phyloP scores from a whole-genome alignment of 345 rosid genomes.

The Cardiospermum halicacabum region DNA sequence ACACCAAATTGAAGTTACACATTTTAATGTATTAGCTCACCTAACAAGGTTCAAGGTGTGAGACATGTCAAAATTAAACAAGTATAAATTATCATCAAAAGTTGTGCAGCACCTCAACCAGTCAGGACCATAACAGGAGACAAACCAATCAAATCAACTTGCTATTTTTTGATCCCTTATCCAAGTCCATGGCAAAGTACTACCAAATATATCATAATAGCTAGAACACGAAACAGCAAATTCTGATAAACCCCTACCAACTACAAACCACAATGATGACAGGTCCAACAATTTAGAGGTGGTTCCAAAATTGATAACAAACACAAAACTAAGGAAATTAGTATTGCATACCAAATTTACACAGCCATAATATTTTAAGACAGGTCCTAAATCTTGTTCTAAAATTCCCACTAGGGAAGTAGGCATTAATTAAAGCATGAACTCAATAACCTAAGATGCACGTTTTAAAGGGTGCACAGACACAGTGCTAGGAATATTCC shows the following conservation, averaged over 20 bases:
- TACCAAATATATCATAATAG: not conserved
- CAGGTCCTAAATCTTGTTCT: not conserved
- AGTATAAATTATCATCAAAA: no score
- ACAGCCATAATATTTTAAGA: not conserved
- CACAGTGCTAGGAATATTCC: no score
- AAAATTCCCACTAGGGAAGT: not conserved
- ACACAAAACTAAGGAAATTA: not conserved
- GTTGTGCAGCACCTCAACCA: no score
- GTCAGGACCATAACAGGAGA: no score
- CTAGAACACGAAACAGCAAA: not conserved
- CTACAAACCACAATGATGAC: not conserved
- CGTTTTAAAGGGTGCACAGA: not conserved
- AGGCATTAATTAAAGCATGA: not conserved
- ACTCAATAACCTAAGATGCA: not conserved
- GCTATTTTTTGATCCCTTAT: not conserved
- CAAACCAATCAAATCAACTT: not conserved
- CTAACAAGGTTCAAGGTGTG: no score
- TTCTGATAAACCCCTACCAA: not conserved
- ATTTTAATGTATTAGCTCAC: no score
- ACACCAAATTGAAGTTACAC: no score
- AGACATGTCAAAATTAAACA: no score
- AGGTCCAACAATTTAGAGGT: not conserved
- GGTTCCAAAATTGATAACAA: not conserved
- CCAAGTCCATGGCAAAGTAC: not conserved
- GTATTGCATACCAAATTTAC: not conserved